These are phyloP conservation scores for Globisporangium cylindrosporum DNA, from an alignment of 352 stramenopile species.

Conservation along the genomic window DNA sequence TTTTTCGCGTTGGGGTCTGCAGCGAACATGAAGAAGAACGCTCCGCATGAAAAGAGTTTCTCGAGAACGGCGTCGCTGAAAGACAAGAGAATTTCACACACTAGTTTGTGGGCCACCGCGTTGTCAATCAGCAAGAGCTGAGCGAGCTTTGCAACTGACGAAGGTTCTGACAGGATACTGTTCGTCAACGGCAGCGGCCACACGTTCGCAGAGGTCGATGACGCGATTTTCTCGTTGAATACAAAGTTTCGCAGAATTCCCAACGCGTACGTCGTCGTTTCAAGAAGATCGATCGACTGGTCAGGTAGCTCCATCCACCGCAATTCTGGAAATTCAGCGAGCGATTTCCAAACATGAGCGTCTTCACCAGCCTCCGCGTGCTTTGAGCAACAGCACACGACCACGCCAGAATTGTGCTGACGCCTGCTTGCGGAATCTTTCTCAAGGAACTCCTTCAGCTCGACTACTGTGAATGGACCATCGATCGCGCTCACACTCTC, in stretches of 20 bases:
- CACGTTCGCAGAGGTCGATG: conserved; percentile 28
- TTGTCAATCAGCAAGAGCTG: conserved; percentile 72
- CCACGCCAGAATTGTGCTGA: conserved; percentile 34
- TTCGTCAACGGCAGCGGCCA: conserved; percentile 60
- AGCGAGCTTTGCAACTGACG: conserved; percentile 47
- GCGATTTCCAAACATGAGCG: conserved; percentile 54
- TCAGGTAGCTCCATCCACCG: conserved; percentile 79
- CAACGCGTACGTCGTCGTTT: conserved; percentile 44
- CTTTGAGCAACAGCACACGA: conserved; percentile 70
- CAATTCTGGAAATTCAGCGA: conserved; percentile 68
- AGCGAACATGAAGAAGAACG: conserved; percentile 78
- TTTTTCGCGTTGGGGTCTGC: conserved; percentile 25
- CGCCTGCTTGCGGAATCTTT: conserved; percentile 32
- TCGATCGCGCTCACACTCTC: conserved; percentile 17
- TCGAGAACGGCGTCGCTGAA: conserved; percentile 42
- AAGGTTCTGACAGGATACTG: conserved; percentile 44
- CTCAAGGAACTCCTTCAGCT: conserved; percentile 55
- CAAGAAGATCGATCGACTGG: conserved; percentile 45
- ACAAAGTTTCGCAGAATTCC: conserved; percentile 66
- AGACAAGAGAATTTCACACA: conserved; percentile 64
- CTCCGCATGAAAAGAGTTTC: conserved; percentile 54
- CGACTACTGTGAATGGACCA: conserved; percentile 53
- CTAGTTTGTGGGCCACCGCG: conserved; percentile 36
- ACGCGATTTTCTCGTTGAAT: conserved; percentile 40
- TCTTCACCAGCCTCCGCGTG: conserved; percentile 29